Base-by-base conservation (phyloP, 352 stramenopile species). In the Aphanomyces astaci region DNA sequence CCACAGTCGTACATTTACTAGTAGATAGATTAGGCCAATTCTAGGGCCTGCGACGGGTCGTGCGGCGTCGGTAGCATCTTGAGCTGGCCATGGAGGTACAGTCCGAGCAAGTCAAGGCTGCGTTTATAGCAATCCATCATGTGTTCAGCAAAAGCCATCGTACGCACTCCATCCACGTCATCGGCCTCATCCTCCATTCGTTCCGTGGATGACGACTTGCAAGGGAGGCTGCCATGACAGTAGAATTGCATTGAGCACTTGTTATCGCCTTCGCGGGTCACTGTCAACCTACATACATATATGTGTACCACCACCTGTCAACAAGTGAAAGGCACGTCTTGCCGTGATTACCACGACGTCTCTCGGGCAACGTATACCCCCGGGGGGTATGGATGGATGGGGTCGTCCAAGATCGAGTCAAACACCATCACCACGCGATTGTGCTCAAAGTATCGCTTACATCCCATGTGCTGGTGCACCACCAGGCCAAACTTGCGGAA, bases 311-410 rank as follows among this genome's bases (percentile, higher is more conserved):
- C 39, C 9, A 46, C 39, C 39, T 45, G 13, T 4, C 46, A 27
- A n/a, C n/a, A n/a, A n/a, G 11, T 32, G 15, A 1, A 36, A 59
- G 24, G 15, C 7, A 64, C n/a, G 10, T 64, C 22, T 48, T 17
- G 17, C 9, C 45, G 13, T 5, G n/a, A 22, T 28, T 49, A 64
- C 56, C 56, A 64, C 7, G 24, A 31, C 7, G 56, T 64, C 17
- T 64, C 56, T 49, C 30, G 36, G 11, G 56, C 11, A 2, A 64
- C 56, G 56, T 64, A 64, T 7, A 64, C 56, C 2, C 31, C 25
- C 22, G 27, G 5, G 13, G 56, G 56, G 25, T 64, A 64, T 24
- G 56, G 56, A n/a, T 59, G 28, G 10, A 36, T 10, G 7, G 32
- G 19, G 24, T 59, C 51, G 24, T 59, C 10, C 4, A 39, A 33